A percentile compares a stretch with the other conserved stretches of the same genome.
These are phyloP conservation scores for Cladosporium colombiae DNA, from an alignment of 2,329 filamentous ascomycete genomes.

Conservation along the genomic window DNA sequence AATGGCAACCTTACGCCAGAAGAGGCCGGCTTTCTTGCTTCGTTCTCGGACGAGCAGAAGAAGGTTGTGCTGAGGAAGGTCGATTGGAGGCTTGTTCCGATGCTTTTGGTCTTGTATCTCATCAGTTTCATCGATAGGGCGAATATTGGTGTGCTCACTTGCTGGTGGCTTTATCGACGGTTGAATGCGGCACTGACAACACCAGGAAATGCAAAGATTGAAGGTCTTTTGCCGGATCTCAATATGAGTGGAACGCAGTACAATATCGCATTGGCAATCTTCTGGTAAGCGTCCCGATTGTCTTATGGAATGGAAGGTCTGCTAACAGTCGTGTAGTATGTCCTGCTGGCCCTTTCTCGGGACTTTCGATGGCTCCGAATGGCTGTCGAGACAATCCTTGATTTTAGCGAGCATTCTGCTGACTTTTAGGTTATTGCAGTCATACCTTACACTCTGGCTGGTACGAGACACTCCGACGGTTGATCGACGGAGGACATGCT, in stretches of 20 bases:
- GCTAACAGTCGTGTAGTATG: background rate
- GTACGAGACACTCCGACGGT: background rate
- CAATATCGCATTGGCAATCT: conserved; percentile 27
- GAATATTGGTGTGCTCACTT: conserved; percentile 21
- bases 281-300: conserved; percentile 28
- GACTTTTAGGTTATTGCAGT: background rate
- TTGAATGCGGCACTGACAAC: background rate
- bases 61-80: conserved; percentile 51
- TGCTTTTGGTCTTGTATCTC: conserved; percentile 42
- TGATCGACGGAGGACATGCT: background rate
- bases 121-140: conserved; percentile 37
- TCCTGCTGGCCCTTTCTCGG: background rate
- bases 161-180: too few species aligned
- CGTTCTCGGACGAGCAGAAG: conserved; percentile 28
- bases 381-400: background rate
- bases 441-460: conserved; percentile 15
- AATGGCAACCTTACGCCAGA: conserved; percentile 23
- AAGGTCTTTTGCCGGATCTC: conserved; percentile 22
- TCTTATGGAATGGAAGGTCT: too few species aligned
- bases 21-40: conserved; percentile 34
- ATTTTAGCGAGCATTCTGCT: background rate
- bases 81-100: conserved; percentile 40
- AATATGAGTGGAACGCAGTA: conserved; percentile 18
- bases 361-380: background rate
- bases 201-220: conserved; percentile 42